These are phyloP conservation scores for Aphanomyces invadans DNA, from an alignment of 352 stramenopile species.

Conservation along the genomic window DNA sequence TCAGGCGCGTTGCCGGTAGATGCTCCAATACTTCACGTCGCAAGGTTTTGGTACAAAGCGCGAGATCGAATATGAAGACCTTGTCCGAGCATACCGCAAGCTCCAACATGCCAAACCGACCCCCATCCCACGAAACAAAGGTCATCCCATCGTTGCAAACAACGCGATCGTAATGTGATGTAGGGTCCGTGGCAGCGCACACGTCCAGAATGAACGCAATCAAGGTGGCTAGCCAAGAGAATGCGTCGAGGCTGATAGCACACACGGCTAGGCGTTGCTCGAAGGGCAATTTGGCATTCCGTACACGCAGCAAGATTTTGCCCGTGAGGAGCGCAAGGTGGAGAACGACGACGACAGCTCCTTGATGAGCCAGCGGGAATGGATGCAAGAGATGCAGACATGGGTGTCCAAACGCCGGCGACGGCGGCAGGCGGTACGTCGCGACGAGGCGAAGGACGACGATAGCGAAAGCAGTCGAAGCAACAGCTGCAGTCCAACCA, in stretches of 20 bases:
- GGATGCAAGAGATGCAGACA: constrained; percentile 19
- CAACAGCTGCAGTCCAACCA: constrained; percentile 7
- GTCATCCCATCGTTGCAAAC: no score
- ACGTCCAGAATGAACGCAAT: constrained; percentile 20
- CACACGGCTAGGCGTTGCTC: constrained; percentile 14
- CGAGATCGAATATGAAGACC: constrained; percentile 31
- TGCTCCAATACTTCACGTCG: constrained; percentile 47
- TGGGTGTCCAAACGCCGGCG: constrained; percentile 8
- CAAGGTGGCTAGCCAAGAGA: constrained; percentile 6
- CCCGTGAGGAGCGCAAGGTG: constrained; percentile 34
- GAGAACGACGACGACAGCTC: constrained; percentile 9
- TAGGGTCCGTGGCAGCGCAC: constrained; percentile 20
- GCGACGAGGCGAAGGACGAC: constrained; percentile 6
- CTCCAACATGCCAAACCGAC: not conserved
- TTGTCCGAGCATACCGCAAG: constrained; percentile 12
- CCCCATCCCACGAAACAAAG: not conserved
- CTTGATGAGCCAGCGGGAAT: constrained; percentile 17
- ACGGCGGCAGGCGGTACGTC: not conserved
- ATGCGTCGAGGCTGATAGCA: not conserved
- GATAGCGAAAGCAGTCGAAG: not conserved
- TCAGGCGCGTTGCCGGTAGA: constrained; percentile 26
- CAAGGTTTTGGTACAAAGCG: constrained; percentile 38
- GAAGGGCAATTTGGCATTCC: constrained; percentile 32
- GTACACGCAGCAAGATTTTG: constrained; percentile 38
- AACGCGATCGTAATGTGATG: no score